Evolutionary conservation across 352 stramenopile species (phyloP).

Genomic region (Phytophthora uliginosa): DNA sequence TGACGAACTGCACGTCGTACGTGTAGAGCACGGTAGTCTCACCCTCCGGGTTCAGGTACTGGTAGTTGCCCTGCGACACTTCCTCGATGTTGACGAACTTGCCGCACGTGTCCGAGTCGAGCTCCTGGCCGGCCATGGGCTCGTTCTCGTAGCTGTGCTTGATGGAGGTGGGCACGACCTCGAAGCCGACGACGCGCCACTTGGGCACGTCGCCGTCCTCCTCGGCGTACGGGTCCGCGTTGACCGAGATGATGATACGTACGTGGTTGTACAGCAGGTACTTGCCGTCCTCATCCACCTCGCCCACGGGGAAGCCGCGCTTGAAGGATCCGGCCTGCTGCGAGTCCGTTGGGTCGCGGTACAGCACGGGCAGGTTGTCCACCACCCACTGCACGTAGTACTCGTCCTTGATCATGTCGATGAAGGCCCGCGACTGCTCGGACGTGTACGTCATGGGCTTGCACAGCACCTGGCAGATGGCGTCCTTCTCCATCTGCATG

Average conservation of each 20-base stretch:
- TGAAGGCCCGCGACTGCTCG: constrained; percentile 86
- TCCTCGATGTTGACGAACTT: constrained; percentile 93
- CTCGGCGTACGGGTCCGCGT: constrained; percentile 84
- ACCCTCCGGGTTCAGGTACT: constrained; percentile 78
- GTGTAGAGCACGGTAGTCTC: constrained; percentile 97
- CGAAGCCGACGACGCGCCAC: constrained; percentile 96
- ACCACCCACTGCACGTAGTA: constrained; percentile 97
- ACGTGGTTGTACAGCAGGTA: constrained; percentile 99
- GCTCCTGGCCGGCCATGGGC: constrained; percentile 78
- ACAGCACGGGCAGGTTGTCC: constrained; percentile 93
- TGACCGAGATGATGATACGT: constrained; percentile 95
- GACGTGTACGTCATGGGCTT: constrained; percentile 87
- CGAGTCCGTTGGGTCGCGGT: constrained; percentile 80
- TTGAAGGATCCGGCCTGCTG: constrained; percentile 85
- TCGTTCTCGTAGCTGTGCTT: constrained; percentile 93
- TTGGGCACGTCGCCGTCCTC: constrained; percentile 62
- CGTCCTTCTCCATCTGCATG: constrained; percentile 92
- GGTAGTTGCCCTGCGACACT: constrained; percentile 83
- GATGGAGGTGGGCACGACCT: constrained; percentile 97
- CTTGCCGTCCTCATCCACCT: constrained; percentile 90
- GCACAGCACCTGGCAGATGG: constrained; percentile 92
- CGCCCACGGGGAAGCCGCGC: constrained; percentile 94
- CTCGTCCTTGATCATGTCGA: constrained; percentile 95
- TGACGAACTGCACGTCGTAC: constrained; percentile 98
- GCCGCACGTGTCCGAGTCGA: constrained; percentile 86